Evolutionary conservation across 2,329 filamentous ascomycete genomes (phyloP).

Genomic region (Chaetothyriales sp.): DNA sequence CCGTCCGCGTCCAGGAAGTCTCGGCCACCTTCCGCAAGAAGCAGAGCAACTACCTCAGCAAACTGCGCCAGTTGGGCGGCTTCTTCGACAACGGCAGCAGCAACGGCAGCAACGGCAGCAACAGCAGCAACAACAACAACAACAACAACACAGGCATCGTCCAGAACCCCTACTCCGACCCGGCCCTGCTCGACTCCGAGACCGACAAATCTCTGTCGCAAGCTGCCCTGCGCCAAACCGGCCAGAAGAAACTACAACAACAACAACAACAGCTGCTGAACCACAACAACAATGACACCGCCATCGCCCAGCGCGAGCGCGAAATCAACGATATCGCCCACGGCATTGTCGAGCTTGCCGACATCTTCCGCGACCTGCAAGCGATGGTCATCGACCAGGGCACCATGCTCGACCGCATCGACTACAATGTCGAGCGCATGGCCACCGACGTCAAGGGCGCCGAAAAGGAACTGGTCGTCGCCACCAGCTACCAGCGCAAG

Average conservation of each 20-base stretch:
- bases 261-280: slow-evolving; percentile 27
- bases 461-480: slow-evolving; percentile 64
- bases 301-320: slow-evolving; percentile 79
- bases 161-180: slow-evolving; percentile 60
- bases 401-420: slow-evolving; percentile 82
- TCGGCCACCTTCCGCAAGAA: slow-evolving; percentile 92
- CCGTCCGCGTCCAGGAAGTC: slow-evolving; percentile 74
- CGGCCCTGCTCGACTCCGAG: slow-evolving; percentile 82
- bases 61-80: slow-evolving; percentile 58
- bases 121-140: slow-evolving; percentile 25
- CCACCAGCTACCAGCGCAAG: slow-evolving; percentile 75
- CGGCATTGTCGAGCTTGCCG: slow-evolving; percentile 90
- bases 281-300: slow-evolving; percentile 61
- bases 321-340: slow-evolving; percentile 98
- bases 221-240: slow-evolving; percentile 67
- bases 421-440: slow-evolving; percentile 97
- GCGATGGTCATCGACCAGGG: slow-evolving; percentile 89
- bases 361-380: slow-evolving; percentile 92
- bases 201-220: slow-evolving; percentile 86
- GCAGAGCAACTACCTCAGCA: slow-evolving; percentile 90
- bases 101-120: too few species aligned
- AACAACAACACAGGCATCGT: slow-evolving; percentile 27
- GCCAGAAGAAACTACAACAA: slow-evolving; percentile 37
- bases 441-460: slow-evolving; percentile 82
- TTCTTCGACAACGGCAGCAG: slow-evolving; percentile 33